These are phyloP conservation scores for Xylaria digitata DNA, from an alignment of 2,329 filamentous ascomycete species.

Conservation along the genomic window DNA sequence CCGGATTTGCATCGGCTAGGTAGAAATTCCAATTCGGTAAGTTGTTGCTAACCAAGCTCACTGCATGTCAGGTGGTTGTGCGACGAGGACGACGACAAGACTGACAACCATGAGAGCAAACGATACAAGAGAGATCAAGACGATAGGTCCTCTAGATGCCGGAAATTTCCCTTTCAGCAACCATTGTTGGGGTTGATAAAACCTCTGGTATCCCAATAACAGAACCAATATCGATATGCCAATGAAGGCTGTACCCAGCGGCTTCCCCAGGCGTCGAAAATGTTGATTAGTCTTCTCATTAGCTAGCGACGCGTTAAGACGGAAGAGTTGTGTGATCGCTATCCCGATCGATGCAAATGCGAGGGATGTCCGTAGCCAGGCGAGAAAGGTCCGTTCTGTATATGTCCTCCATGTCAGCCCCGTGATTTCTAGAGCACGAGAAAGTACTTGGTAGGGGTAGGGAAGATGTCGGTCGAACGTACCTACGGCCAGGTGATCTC, in stretches of 20 bases:
- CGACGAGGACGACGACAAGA: slow-evolving; percentile 68
- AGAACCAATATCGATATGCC: slow-evolving; percentile 80
- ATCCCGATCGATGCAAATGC: slow-evolving; percentile 86
- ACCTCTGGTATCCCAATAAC: slow-evolving; percentile 80
- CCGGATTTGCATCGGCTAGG: background rate
- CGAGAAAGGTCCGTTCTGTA: slow-evolving; percentile 83
- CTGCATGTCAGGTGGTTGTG: slow-evolving; percentile 53
- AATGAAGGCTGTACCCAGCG: slow-evolving; percentile 80
- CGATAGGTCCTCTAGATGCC: slow-evolving; percentile 78
- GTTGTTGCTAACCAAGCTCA: slow-evolving; percentile 4
- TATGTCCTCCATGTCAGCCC: slow-evolving; percentile 35
- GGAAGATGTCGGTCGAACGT: slow-evolving; percentile 41
- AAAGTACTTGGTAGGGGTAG: background rate
- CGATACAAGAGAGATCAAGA: slow-evolving; percentile 74
- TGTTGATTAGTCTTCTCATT: slow-evolving; percentile 51
- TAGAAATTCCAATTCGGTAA: background rate
- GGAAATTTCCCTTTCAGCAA: slow-evolving; percentile 84
- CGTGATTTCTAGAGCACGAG: background rate
- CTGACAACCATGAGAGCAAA: slow-evolving; percentile 70
- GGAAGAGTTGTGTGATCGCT: slow-evolving; percentile 85
- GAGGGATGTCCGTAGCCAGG: slow-evolving; percentile 85
- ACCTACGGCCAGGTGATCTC: slow-evolving; percentile 86
- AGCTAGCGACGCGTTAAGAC: slow-evolving; percentile 76
- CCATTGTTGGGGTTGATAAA: slow-evolving; percentile 82
- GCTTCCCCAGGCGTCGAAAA: slow-evolving; percentile 73